Conservation (phyloP, 768 basidiomycete genomes). For the Leccinum incarnatum region DNA sequence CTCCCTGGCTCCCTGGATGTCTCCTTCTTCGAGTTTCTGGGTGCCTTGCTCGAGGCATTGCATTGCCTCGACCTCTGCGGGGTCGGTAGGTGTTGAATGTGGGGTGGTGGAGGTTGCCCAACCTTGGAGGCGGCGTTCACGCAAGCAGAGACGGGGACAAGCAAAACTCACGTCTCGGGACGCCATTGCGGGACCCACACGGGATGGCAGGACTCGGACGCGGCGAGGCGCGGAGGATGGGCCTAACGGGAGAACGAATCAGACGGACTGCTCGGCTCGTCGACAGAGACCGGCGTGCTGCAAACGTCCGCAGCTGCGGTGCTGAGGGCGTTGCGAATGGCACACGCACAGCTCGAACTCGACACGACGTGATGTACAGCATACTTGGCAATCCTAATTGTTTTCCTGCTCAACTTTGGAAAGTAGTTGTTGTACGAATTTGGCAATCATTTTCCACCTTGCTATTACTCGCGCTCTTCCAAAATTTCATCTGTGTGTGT, state of each 20-base stretch:
- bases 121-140: slow-evolving; percentile 35
- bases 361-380: slow-evolving; percentile 16
- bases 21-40: slow-evolving; percentile 81
- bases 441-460: slow-evolving; percentile 22
- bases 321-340: slow-evolving; percentile 21
- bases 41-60: slow-evolving; percentile 82
- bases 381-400: slow-evolving; percentile 27
- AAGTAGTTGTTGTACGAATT: slow-evolving; percentile 1
- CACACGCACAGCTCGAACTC: slow-evolving; percentile 7
- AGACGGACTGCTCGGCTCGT: slow-evolving; percentile 25
- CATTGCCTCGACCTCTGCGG: slow-evolving; percentile 77
- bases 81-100: slow-evolving; percentile 80
- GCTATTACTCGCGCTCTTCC: slow-evolving; percentile 23
- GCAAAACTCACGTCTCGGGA: slow-evolving; percentile 30
- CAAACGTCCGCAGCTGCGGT: slow-evolving; percentile 24
- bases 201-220: slow-evolving; percentile 5
- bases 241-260: slow-evolving; percentile 17
- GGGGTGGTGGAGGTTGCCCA: slow-evolving; percentile 80
- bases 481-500: slow-evolving; percentile 27
- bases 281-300: slow-evolving; percentile 19
- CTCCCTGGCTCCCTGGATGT: slow-evolving; percentile 72
- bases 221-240: slow-evolving; percentile 10
- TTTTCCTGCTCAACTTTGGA: slow-evolving; percentile 20
- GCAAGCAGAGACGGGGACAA: slow-evolving; percentile 6
- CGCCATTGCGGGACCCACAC: slow-evolving; percentile 3